A percentile compares a stretch with the other conserved stretches of the same genome.
Evolutionary conservation across 2,329 filamentous ascomycete species (phyloP).

Genomic region (Bipolaris victoriae): DNA sequence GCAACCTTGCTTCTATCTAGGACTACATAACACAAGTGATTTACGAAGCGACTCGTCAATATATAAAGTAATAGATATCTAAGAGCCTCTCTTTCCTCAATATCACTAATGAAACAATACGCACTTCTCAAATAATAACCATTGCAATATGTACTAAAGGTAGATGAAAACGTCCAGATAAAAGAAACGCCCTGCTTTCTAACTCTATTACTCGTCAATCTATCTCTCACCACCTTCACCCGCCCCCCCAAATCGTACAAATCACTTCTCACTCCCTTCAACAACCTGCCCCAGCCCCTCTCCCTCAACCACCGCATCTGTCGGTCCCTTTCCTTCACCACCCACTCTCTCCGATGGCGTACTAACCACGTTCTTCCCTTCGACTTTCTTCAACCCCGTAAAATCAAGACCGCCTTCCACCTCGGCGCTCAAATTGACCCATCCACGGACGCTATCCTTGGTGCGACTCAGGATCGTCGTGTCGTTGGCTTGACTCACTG

Average conservation of each 20-base stretch:
- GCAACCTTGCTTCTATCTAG: too few relatives aligned
- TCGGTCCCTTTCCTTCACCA: conserved; percentile 21
- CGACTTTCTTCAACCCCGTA: neutral
- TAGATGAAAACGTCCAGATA: neutral
- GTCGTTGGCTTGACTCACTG: conserved; percentile 28
- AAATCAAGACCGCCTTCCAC: conserved; percentile 2
- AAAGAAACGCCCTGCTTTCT: neutral
- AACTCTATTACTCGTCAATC: too few relatives aligned
- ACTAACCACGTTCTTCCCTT: conserved; percentile 14
- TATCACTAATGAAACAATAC: neutral
- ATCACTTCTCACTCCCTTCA: conserved; percentile 17
- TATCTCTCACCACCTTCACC: neutral
- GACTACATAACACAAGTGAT: neutral
- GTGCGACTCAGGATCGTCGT: conserved; percentile 39
- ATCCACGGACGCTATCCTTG: conserved; percentile 42
- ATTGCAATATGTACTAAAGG: neutral
- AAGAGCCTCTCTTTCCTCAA: neutral
- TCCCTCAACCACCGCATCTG: conserved; percentile 43
- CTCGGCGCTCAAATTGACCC: conserved; percentile 37
- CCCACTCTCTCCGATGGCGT: conserved; percentile 14
- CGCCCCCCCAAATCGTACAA: too few relatives aligned
- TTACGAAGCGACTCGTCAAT: too few relatives aligned
- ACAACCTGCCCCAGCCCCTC: conserved; percentile 46
- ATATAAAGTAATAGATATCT: too few relatives aligned
- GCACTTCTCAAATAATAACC: neutral